phyloP scores from a whole-genome alignment of 805 yeast species.

The Saccharomycopsis fodiens region DNA sequence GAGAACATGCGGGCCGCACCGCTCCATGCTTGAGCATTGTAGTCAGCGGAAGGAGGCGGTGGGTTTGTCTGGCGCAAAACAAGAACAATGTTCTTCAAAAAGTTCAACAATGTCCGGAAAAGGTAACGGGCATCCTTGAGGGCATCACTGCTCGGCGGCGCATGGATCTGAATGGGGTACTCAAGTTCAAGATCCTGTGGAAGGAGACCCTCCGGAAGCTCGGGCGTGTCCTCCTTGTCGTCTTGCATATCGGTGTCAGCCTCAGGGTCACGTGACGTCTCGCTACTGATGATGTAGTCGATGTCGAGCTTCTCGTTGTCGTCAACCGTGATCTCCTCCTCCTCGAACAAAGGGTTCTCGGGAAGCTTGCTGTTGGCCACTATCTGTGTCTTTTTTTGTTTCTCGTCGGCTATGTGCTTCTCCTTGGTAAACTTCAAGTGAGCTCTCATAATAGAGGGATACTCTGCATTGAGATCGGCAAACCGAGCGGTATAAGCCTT shows the following conservation, averaged over 20 bases:
- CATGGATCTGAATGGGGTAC: constrained; percentile 54
- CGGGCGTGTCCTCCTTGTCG: constrained; percentile 19
- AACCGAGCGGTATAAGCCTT: constrained; percentile 85
- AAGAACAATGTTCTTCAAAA: constrained; percentile 80
- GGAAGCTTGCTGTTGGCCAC: constrained; percentile 11
- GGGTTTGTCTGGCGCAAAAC: constrained; percentile 89
- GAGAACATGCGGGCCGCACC: constrained; percentile 80
- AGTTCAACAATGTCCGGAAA: constrained; percentile 82
- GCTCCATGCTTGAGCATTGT: constrained; percentile 60
- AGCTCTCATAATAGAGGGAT: constrained; percentile 53
- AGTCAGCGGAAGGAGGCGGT: constrained; percentile 50
- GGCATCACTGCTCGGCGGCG: constrained; percentile 50
- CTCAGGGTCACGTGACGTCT: constrained; percentile 21
- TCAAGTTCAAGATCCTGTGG: constrained; percentile 37
- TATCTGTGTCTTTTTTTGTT: not conserved
- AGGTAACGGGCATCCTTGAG: constrained; percentile 82
- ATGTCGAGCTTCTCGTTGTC: constrained; percentile 16
- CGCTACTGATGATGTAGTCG: constrained; percentile 7
- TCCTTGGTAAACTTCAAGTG: constrained; percentile 44
- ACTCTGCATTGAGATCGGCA: constrained; percentile 63
- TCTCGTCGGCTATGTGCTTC: not conserved
- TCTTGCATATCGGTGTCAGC: constrained; percentile 28
- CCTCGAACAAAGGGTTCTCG: not conserved
- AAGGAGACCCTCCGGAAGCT: not conserved
- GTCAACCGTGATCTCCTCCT: constrained; percentile 10